Evolutionary conservation across 352 stramenopile genomes (phyloP), one percentile per base, ranked within the genome.

Genomic region (Globisporangium rhizosaccharum): DNA sequence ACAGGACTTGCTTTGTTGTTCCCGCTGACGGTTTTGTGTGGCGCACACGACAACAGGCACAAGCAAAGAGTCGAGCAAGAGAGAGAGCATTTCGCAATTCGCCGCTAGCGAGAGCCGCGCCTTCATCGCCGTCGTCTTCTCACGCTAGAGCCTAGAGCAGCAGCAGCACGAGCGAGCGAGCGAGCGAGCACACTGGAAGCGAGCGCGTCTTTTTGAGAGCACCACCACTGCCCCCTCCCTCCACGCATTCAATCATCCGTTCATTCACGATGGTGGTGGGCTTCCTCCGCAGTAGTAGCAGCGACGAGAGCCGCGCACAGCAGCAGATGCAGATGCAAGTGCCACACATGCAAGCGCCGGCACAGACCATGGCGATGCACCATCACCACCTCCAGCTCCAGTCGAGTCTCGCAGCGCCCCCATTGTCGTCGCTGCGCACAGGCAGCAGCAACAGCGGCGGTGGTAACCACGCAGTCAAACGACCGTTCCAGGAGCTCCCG

Each of bases 401-500:
- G 41, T 45, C 41, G 41, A 45, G 17, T 14, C 14, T n/a, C 17
- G 18, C 23, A 17, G 28, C 28, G 20, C 12, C 20, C 5, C 20
- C 23, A 5, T 4, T 23, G 12, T 17, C 48, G 17, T 28, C 28
- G 23, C 11, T 17, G 17, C 48, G 28, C 23, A 36, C 17, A 4
- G 17, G 28, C n/a, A 37, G 10, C 14, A 30, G 17, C 17, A 30
- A 23, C 23, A 23, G 23, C 23, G 23, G n/a, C 25, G 46, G 46
- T 4, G 48, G 23, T 2, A 45, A n/a, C 41, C 41, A 45, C 26
- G 45, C 55, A 11, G 58, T 51, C 30, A 63, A 54, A 53, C 63
- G 63, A 5, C 53, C 63, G 49, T 80, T 82, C 72, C 73, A 86
- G 63, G 79, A 88, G 69, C 75, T 88, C n/a, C 79, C 79, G 15